These are phyloP conservation scores for Trichoderma gamsii DNA, from an alignment of 495 filamentous ascomycete species.

Conservation along the genomic window DNA sequence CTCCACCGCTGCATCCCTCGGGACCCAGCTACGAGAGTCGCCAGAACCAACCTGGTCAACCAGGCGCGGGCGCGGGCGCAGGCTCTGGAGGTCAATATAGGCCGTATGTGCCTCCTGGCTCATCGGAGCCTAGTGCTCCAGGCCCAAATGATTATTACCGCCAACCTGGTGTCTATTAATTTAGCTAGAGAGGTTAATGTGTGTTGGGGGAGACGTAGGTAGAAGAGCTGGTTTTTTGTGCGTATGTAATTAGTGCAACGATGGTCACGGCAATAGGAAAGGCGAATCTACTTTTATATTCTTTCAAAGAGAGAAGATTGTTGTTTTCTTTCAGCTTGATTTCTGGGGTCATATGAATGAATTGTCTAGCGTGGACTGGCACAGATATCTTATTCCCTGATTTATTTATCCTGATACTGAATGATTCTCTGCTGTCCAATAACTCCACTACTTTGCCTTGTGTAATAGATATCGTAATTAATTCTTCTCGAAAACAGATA, in stretches of 20 bases:
- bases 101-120: slow-evolving; percentile 32
- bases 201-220: neutral
- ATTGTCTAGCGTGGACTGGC: neutral
- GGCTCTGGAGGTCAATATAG: slow-evolving; percentile 34
- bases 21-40: slow-evolving; percentile 37
- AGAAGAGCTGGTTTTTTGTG: neutral
- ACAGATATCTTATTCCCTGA: neutral
- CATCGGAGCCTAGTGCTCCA: slow-evolving; percentile 13
- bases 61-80: slow-evolving; percentile 2
- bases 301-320: neutral
- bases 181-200: neutral
- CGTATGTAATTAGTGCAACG: neutral
- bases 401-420: neutral
- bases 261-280: neutral
- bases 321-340: neutral
- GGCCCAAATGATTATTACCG: slow-evolving; percentile 16
- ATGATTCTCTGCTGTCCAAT: neutral
- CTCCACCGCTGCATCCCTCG: slow-evolving; percentile 33
- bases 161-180: neutral
- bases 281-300: neutral
- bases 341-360: neutral
- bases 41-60: slow-evolving; percentile 37
- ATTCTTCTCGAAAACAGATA: no score
- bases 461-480: neutral
- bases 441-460: neutral